Percentiles rank a stretch among this genome's conserved stretches.
Evolutionary conservation across 306 rosid species (phyloP).

Genomic region (Prunus davidiana): DNA sequence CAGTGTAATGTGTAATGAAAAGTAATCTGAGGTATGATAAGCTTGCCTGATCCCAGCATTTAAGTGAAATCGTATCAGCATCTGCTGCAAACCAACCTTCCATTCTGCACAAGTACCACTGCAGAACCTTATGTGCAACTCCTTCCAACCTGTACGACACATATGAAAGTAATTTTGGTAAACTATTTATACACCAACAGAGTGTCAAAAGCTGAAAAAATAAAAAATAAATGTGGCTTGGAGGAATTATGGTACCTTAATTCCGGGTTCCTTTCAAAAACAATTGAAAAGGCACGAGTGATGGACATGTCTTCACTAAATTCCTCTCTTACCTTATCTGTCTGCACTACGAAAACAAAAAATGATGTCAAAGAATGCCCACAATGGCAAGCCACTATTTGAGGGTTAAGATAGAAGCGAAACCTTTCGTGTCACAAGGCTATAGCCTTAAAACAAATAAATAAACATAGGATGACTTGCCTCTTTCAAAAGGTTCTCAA

Average conservation of each 20-base stretch:
- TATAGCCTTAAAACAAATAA: background rate
- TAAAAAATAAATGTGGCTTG: background rate
- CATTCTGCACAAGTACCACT: constrained; percentile 98
- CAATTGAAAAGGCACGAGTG: constrained; percentile 65
- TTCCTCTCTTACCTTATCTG: constrained; percentile 64
- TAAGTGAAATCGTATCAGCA: constrained; percentile 82
- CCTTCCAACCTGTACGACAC: constrained; percentile 74
- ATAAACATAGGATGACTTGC: constrained; percentile 32
- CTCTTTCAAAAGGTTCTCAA: constrained; percentile 76
- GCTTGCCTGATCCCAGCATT: constrained; percentile 92
- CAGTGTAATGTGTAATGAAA: background rate
- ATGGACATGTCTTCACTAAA: constrained; percentile 75
- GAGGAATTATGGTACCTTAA: constrained; percentile 44
- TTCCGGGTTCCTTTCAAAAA: constrained; percentile 84
- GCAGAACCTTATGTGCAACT: constrained; percentile 81
- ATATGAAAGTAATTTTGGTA: constrained; percentile 14
- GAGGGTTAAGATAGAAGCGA: constrained; percentile 4
- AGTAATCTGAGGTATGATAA: background rate
- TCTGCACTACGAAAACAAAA: constrained; percentile 46
- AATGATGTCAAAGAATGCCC: constrained; percentile 26
- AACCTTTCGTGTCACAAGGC: background rate
- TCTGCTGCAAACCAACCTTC: constrained; percentile 99
- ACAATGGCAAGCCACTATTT: background rate
- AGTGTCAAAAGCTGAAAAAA: background rate
- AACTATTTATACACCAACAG: constrained; percentile 11